Conservation (phyloP, 208 protist genomes). For the Acanthamoeba rhysodes region DNA sequence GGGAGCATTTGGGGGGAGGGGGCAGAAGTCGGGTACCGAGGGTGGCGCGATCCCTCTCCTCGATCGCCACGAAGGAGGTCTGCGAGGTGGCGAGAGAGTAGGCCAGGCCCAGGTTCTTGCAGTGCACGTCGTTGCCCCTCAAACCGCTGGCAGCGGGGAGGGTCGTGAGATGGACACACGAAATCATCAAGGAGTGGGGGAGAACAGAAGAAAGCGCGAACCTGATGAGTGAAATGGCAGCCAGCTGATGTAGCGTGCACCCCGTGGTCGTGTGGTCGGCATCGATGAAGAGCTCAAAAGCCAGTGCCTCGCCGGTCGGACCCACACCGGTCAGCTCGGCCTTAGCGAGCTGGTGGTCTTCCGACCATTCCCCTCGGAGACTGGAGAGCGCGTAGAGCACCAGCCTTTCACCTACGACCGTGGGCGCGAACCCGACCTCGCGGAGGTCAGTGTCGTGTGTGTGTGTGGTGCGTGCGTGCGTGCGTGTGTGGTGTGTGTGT, state of each 20-base stretch:
- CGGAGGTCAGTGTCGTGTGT: no score
- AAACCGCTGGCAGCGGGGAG: neutral
- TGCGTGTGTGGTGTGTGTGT: no score
- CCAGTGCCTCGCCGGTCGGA: neutral
- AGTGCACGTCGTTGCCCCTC: neutral
- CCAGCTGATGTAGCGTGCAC: neutral
- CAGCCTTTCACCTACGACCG: neutral
- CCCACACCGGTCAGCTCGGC: neutral
- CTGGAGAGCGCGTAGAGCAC: neutral
- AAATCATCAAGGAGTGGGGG: neutral
- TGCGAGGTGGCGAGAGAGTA: conserved; percentile 3
- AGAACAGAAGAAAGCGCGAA: neutral
- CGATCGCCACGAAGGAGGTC: conserved; percentile 62
- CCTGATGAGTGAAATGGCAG: conserved; percentile 13
- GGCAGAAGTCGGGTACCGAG: neutral
- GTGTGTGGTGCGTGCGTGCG: no score
- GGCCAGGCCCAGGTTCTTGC: neutral
- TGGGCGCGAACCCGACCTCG: neutral
- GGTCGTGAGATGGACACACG: no score
- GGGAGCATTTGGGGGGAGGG: no score
- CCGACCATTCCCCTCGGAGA: neutral
- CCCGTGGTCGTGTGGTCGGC: neutral
- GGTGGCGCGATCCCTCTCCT: neutral
- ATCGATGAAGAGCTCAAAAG: neutral
- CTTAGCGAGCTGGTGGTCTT: neutral